Percentiles rank a stretch among this genome's conserved stretches.
Evolutionary conservation across 2,329 filamentous ascomycete species (phyloP).

Genomic region (Lachnellula occidentalis): DNA sequence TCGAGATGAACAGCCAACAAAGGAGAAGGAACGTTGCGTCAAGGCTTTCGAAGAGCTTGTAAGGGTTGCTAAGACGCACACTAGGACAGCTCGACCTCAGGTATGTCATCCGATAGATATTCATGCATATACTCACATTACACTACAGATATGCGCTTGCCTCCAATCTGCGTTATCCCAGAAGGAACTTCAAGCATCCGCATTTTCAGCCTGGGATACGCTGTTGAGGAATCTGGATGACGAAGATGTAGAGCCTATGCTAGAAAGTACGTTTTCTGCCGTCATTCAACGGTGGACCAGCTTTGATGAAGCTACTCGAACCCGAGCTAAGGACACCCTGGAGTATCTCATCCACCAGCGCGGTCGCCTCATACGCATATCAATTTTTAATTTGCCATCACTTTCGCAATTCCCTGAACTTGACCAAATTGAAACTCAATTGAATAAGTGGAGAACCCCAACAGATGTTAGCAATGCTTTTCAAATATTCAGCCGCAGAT

Average conservation of each 20-base stretch:
- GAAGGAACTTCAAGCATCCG: slow-evolving; percentile 66
- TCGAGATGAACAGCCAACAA: slow-evolving; percentile 47
- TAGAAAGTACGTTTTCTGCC: slow-evolving; percentile 87
- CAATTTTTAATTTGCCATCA: slow-evolving; percentile 73
- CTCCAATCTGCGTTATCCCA: slow-evolving; percentile 77
- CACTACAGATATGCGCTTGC: slow-evolving; percentile 75
- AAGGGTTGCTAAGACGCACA: slow-evolving; percentile 63
- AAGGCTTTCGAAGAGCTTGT: slow-evolving; percentile 86
- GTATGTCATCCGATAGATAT: slow-evolving; percentile 43
- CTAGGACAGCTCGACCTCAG: slow-evolving; percentile 79
- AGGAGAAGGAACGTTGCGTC: slow-evolving; percentile 72
- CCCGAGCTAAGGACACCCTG: slow-evolving; percentile 58
- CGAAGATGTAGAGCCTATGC: slow-evolving; percentile 70
- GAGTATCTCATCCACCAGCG: slow-evolving; percentile 33
- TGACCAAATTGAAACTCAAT: slow-evolving; percentile 57
- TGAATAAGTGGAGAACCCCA: slow-evolving; percentile 59
- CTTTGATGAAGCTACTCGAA: slow-evolving; percentile 57
- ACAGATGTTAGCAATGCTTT: slow-evolving; percentile 64
- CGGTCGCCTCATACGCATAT: slow-evolving; percentile 51
- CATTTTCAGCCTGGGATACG: slow-evolving; percentile 78
- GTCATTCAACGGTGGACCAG: slow-evolving; percentile 73
- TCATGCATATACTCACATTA: slow-evolving; percentile 35
- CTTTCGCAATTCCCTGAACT: slow-evolving; percentile 66
- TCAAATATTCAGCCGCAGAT: slow-evolving; percentile 64
- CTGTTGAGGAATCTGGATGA: slow-evolving; percentile 71